These are phyloP conservation scores for Ophiostoma sp. DNA, from an alignment of 2,329 filamentous ascomycete genomes.

Conservation along the genomic window DNA sequence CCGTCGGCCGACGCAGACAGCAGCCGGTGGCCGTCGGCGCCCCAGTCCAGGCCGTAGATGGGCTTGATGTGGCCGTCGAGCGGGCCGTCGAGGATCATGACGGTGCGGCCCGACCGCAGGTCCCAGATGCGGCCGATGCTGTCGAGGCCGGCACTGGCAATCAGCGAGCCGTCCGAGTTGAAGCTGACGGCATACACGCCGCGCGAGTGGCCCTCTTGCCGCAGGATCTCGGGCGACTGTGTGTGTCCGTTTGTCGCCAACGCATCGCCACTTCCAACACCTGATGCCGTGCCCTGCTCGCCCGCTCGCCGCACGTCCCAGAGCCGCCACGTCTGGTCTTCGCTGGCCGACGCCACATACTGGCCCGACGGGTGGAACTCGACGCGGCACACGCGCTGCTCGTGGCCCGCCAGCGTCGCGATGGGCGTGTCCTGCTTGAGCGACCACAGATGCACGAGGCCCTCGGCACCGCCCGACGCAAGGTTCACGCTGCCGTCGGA, in stretches of 20 bases:
- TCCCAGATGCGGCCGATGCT: conserved; percentile 96
- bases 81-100: conserved; percentile 91
- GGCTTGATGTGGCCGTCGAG: conserved; percentile 77
- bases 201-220: conserved; percentile 91
- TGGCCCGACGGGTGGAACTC: conserved; percentile 91
- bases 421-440: conserved; percentile 79
- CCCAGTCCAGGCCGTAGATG: conserved; percentile 91
- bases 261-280: too few species aligned
- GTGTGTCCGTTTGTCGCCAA: neutral
- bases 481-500: conserved; percentile 73
- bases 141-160: conserved; percentile 89
- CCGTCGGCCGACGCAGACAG: conserved; percentile 90
- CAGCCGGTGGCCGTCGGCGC: conserved; percentile 82
- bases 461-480: conserved; percentile 84
- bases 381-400: conserved; percentile 79
- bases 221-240: conserved; percentile 47
- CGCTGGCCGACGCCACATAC: conserved; percentile 87
- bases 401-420: conserved; percentile 75
- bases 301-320: conserved; percentile 88
- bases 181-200: conserved; percentile 89
- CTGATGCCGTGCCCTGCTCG: conserved; percentile 42
- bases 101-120: conserved; percentile 80
- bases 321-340: conserved; percentile 92
- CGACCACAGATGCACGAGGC: conserved; percentile 84
- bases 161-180: conserved; percentile 81